A percentile compares a stretch with the other conserved stretches of the same genome.
Evolutionary conservation across 1,284 basidiomycete species (phyloP).

Genomic region (Stygiomarasmius scandens): DNA sequence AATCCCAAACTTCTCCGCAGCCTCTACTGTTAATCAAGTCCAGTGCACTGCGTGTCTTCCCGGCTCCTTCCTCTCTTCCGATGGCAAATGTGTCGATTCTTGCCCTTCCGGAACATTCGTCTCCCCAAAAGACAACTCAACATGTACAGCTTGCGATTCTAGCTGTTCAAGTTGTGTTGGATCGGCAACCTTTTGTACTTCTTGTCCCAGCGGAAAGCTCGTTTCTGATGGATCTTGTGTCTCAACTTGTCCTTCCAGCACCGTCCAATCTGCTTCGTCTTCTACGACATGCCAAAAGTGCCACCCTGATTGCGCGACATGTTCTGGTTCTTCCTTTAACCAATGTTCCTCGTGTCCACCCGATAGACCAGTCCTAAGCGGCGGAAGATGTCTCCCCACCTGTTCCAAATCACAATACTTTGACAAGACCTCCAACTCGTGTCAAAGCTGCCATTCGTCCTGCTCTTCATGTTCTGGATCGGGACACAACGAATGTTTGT

Average conservation of each 20-base stretch:
- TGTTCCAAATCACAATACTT: constrained; percentile 74
- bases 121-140: constrained; percentile 67
- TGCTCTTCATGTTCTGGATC: constrained; percentile 75
- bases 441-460: constrained; percentile 69
- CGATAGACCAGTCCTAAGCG: constrained; percentile 68
- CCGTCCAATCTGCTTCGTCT: constrained; percentile 47
- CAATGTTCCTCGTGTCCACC: constrained; percentile 75
- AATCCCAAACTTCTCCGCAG: constrained; percentile 69
- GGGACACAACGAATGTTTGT: constrained; percentile 63
- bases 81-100: constrained; percentile 65
- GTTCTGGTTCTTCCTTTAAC: constrained; percentile 70
- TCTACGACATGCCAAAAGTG: constrained; percentile 69
- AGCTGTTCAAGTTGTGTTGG: constrained; percentile 72
- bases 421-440: constrained; percentile 62
- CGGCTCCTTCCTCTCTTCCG: constrained; percentile 70
- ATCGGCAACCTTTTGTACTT: constrained; percentile 68
- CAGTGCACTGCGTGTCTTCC: constrained; percentile 79
- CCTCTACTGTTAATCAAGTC: constrained; percentile 63
- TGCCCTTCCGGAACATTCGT: constrained; percentile 78
- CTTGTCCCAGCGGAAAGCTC: constrained; percentile 67
- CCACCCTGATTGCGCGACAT: constrained; percentile 81
- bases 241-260: no score
- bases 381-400: constrained; percentile 74
- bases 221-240: constrained; percentile 74
- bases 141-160: constrained; percentile 75